Base-by-base conservation (phyloP, 345 rosid genomes). In the Corchorus capsularis region DNA sequence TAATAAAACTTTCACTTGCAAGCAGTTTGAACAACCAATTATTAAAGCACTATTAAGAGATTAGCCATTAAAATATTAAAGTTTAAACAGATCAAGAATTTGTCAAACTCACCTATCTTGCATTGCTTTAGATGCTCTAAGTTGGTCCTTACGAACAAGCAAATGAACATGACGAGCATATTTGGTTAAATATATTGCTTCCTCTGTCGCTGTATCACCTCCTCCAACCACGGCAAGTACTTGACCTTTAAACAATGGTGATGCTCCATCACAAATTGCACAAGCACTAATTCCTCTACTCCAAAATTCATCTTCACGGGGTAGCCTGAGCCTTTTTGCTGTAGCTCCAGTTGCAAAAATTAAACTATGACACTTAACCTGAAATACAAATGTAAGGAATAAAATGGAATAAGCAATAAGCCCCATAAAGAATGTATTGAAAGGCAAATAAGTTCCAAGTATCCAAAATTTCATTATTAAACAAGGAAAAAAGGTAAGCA, bases 281-380 rank as follows among this genome's bases (percentile, higher is more conserved):
- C 98, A 95, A 69, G 99, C 99, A 84, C 99, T 95, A 19, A 95
- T 95, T 82, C 99, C 99, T 79, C 94, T 89, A 86, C 99, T 93
- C 99, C 99, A 95, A 75, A 95, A 95, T 75, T 95, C 97, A 78
- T 95, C 99, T 75, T 93, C 99, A 62, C 91, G 93, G 53, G 99
- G 99, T 80, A 95, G 79, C 16, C 80, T 74, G 37, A 95, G 90
- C 82, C 93, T 89, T 82, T 79, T 86, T 39, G 99, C 97, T 43
- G 97, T 92, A 85, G 99, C 99, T 83, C 98, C 99, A 6, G 99
- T 95, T 16, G 99, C 99, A 77, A 50, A 92, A 72, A 95, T 86
- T 49, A 95, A 8, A 79, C 96, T 92, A 80, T 92, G 91, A 63
- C 98, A 89, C 74, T 92, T 93, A 13, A 95, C 97, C 99, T 95